Evolutionary conservation across 2,329 filamentous ascomycete genomes (phyloP), one percentile per base, ranked within the genome.

Genomic region (Xylaria multiplex): DNA sequence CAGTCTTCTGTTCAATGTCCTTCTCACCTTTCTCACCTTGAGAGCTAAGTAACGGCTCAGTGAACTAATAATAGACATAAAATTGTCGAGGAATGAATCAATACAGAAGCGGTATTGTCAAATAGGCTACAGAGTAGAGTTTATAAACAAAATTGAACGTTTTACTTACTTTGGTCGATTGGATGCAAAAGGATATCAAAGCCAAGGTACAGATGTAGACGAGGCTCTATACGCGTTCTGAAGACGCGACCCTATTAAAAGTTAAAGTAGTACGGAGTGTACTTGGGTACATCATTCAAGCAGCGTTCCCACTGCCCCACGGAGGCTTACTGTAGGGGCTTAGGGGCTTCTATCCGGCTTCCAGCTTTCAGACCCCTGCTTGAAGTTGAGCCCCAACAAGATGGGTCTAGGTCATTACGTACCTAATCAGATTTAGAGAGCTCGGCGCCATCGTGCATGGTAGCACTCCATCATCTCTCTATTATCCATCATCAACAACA

Each of bases 231-330:
- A 71, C 72, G 72, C 71, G 71, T 73, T 65, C 35, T 48, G 54
- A 46, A 71, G 68, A 72, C 73, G 72, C 73, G 72, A 75, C 68
- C 64, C 70, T 46, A 73, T 72, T 72, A 73, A 72, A 70, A 48
- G 70, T 64, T 22, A 62, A 64, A 70, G 19, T 19, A 19, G 19
- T 19, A 19, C 19, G 19, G 19, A 19, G 19, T 19, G 37, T 40
- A 40, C 37, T 3, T 40, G 11, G 1, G 13, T 14, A 5, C 37
- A 40, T 5, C 35, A 37, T 13, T 2, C 8, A 8, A 8, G 5
- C 35, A 37, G 35, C 6, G 46, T 24, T 30, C n/a, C 24, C 27
- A 14, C 27, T 6, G 54, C 22, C 42, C 37, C 54, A 46, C 42
- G 46, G 40, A 27, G 40, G 37, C 45, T 8, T 11, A 48, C 19